A percentile compares a stretch with the other conserved stretches of the same genome.
Conservation (phyloP, 768 basidiomycete genomes). For the Calocybe indica region DNA sequence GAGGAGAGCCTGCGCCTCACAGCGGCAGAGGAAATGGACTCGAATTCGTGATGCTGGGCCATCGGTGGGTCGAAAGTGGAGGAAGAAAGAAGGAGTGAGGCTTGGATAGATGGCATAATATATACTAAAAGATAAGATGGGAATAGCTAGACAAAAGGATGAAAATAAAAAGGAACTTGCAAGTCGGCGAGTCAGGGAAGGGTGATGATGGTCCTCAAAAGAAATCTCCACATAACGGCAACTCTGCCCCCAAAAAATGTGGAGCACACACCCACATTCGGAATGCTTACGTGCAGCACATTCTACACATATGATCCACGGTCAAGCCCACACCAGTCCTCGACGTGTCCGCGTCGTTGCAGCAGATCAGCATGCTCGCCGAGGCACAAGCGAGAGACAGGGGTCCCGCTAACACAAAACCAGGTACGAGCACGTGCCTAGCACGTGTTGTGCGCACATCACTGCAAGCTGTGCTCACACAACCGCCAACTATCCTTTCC, state of each 20-base stretch:
- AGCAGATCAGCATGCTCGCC: too few relatives aligned
- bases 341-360: too few relatives aligned
- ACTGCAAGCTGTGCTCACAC: constrained; percentile 2
- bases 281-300: not conserved
- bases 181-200: constrained; percentile 7
- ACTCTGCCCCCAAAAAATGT: not conserved
- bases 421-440: not conserved
- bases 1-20: constrained; percentile 67
- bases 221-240: not conserved
- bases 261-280: not conserved
- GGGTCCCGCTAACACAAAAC: too few relatives aligned
- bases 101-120: constrained; percentile 22
- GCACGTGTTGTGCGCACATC: not conserved
- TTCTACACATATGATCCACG: not conserved
- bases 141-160: constrained; percentile 10
- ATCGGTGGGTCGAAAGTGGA: constrained; percentile 32
- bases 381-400: too few relatives aligned
- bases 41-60: constrained; percentile 48
- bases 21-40: constrained; percentile 58
- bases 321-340: too few relatives aligned
- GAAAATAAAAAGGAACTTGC: constrained; percentile 11
- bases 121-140: constrained; percentile 1
- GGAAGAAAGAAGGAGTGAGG: constrained; percentile 14
- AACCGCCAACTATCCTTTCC: not conserved
- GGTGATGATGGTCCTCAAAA: constrained; percentile 1